These are phyloP conservation scores for Globisporangium spinosum DNA, from an alignment of 352 stramenopile genomes.

Conservation along the genomic window DNA sequence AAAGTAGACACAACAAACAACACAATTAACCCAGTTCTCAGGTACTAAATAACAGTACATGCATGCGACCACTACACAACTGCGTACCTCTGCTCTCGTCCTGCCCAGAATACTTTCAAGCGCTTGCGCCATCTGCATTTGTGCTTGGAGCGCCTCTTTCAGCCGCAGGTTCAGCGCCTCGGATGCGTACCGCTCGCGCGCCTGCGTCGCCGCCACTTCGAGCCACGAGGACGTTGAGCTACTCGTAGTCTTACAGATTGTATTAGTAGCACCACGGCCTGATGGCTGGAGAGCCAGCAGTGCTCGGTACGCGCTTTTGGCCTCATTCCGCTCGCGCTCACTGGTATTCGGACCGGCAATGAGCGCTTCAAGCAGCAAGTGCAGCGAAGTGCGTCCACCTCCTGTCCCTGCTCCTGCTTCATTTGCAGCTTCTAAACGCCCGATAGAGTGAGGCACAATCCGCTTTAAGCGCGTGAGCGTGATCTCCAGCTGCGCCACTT, in stretches of 20 bases:
- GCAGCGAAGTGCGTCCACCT: background rate
- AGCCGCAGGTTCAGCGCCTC: background rate
- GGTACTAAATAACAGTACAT: background rate
- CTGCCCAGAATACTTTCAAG: background rate
- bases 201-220: background rate
- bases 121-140: background rate
- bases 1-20: background rate
- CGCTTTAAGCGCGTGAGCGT: background rate
- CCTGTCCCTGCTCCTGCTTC: background rate
- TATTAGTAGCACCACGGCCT: background rate
- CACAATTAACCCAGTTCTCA: background rate
- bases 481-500: background rate
- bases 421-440: background rate
- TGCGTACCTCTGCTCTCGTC: background rate
- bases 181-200: background rate
- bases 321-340: background rate
- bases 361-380: background rate
- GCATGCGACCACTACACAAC: background rate
- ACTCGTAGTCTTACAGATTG: background rate
- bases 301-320: background rate
- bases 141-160: background rate
- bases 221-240: background rate
- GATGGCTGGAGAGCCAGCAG: background rate
- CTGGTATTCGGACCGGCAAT: background rate
- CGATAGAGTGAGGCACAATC: background rate